A percentile compares a stretch with the other conserved stretches of the same genome.
Conservation (phyloP, 2,329 filamentous ascomycete species). For the Aspergillus pseudoglaucus region DNA sequence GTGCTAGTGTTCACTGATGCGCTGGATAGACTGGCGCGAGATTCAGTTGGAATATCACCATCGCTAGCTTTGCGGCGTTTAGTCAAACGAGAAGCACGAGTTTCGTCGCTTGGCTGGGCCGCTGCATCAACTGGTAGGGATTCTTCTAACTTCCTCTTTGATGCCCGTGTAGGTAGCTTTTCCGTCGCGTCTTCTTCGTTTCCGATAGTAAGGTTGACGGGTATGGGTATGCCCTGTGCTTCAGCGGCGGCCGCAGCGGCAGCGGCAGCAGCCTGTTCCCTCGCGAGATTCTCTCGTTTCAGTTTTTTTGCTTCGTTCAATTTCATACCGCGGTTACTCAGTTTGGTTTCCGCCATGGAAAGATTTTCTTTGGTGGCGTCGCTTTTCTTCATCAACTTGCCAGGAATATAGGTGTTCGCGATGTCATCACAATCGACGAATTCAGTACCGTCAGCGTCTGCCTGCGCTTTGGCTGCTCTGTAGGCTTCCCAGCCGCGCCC, state of each 20-base stretch:
- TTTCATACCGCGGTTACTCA: constrained; percentile 55
- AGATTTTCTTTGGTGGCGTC: constrained; percentile 35
- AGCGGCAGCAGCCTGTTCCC: constrained; percentile 39
- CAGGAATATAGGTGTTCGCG: constrained; percentile 31
- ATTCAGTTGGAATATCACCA: constrained; percentile 21
- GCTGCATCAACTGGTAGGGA: constrained; percentile 27
- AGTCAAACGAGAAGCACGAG: constrained; percentile 20
- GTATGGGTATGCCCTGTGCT: background rate
- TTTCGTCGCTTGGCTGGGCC: constrained; percentile 14
- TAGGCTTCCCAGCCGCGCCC: constrained; percentile 50
- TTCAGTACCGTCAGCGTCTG: constrained; percentile 46
- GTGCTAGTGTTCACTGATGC: constrained; percentile 33
- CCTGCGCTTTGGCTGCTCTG: constrained; percentile 44
- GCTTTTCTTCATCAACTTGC: constrained; percentile 33
- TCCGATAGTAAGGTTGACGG: no score
- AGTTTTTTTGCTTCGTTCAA: constrained; percentile 57
- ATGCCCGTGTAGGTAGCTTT: constrained; percentile 11
- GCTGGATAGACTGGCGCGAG: constrained; percentile 23
- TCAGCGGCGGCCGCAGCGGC: constrained; percentile 13
- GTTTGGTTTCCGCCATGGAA: constrained; percentile 42
- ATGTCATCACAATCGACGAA: constrained; percentile 52
- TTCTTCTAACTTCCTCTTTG: constrained; percentile 48
- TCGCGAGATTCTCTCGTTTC: constrained; percentile 49
- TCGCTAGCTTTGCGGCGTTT: constrained; percentile 36
- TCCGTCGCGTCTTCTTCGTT: background rate